Percentiles rank a stretch among this genome's conserved stretches.
Conservation (phyloP, 345 rosid genomes). For the Lepidium didymum region DNA sequence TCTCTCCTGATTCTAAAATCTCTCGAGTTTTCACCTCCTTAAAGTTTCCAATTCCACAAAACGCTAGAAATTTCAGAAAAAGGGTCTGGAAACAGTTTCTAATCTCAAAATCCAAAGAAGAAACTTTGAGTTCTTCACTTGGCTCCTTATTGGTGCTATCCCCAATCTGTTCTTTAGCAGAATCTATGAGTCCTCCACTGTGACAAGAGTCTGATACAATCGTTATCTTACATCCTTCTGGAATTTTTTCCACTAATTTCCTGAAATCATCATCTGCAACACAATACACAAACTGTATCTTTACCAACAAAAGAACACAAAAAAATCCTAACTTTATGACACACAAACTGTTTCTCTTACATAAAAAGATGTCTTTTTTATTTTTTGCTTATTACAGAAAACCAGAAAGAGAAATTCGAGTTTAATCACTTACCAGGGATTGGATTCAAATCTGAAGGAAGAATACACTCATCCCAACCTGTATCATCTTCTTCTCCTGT, state of each 20-base stretch:
- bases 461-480: constrained; percentile 66
- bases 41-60: constrained; percentile 46
- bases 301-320: neutral
- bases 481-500: constrained; percentile 93
- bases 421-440: constrained; percentile 11
- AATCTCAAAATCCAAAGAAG: constrained; percentile 30
- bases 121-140: constrained; percentile 2
- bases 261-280: constrained; percentile 25
- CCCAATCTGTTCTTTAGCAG: constrained; percentile 26
- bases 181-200: constrained; percentile 28
- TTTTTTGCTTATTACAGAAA: neutral
- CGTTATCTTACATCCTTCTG: constrained; percentile 19
- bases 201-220: constrained; percentile 25
- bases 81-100: constrained; percentile 40
- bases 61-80: constrained; percentile 39
- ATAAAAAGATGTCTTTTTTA: no score
- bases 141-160: constrained; percentile 4
- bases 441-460: constrained; percentile 24
- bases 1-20: neutral
- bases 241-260: constrained; percentile 16
- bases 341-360: no score
- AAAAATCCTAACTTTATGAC: no score
- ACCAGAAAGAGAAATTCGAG: neutral
- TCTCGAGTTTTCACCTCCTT: neutral
- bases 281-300: neutral